A percentile compares a stretch with the other conserved stretches of the same genome.
phyloP scores from a whole-genome alignment of 2,329 filamentous ascomycete genomes.

The Phaeosphaeriaceae sp. region DNA sequence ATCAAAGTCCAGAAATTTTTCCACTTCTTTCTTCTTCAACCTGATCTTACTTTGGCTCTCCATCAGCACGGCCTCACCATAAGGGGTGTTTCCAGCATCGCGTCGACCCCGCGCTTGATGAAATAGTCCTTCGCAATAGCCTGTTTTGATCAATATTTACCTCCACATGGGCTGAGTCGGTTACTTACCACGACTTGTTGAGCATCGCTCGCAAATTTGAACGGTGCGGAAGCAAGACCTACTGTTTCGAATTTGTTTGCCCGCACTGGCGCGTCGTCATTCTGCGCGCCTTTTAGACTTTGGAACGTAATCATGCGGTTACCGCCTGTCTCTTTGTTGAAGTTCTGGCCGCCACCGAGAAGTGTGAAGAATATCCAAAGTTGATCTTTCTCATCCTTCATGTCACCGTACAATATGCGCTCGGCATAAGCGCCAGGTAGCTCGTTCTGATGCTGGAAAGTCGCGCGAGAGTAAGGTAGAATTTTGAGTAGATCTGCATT shows the following conservation, averaged over 20 bases:
- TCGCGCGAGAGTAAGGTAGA: constrained; percentile 3
- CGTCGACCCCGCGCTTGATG: constrained; percentile 2
- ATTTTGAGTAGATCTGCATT: constrained; percentile 2
- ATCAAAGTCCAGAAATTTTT: neutral
- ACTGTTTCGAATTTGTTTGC: neutral
- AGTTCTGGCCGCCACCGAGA: neutral
- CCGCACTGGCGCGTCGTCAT: neutral
- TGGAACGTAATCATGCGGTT: neutral
- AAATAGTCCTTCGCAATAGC: constrained; percentile 9
- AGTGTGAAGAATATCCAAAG: constrained; percentile 9
- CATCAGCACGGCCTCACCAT: neutral
- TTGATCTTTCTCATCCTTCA: constrained; percentile 6
- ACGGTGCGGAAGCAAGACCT: neutral
- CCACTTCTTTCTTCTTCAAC: neutral
- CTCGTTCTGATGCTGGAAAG: constrained; percentile 4
- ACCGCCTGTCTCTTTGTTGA: neutral
- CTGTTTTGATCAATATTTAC: neutral
- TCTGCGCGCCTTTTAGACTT: neutral
- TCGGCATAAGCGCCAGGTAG: constrained; percentile 1
- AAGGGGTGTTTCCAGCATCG: neutral
- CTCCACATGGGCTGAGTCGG: too few relatives aligned
- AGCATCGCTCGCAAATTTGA: constrained; percentile 2
- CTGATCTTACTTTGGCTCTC: neutral
- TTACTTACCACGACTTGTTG: neutral
- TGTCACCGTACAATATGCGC: constrained; percentile 6